These are phyloP conservation scores for Phytophthora rubi DNA, from an alignment of 352 stramenopile genomes.

Conservation along the genomic window DNA sequence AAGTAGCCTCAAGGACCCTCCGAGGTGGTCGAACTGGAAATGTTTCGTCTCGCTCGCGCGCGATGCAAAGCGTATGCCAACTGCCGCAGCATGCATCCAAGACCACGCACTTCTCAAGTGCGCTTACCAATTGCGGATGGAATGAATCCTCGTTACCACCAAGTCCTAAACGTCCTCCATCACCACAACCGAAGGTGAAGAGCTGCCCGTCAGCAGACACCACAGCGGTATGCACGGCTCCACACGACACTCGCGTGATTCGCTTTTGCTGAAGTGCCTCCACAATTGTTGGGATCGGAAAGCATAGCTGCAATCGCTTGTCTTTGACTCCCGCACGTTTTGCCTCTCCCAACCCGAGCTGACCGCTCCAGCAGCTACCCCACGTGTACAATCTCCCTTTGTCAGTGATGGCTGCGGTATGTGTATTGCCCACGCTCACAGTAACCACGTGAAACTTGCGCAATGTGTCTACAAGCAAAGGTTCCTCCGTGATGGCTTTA, in stretches of 20 bases:
- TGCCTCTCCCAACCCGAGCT: slow-evolving; percentile 65
- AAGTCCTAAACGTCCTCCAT: slow-evolving; percentile 91
- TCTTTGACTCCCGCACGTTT: slow-evolving; percentile 65
- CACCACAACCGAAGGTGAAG: slow-evolving; percentile 89
- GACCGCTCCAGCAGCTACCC: slow-evolving; percentile 74
- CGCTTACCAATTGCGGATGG: slow-evolving; percentile 54
- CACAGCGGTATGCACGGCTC: slow-evolving; percentile 82
- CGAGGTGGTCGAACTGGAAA: slow-evolving; percentile 7
- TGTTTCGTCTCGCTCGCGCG: slow-evolving; percentile 26
- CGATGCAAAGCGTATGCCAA: slow-evolving; percentile 81
- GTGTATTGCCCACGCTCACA: slow-evolving; percentile 71
- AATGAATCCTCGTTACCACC: slow-evolving; percentile 53
- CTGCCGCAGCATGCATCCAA: slow-evolving; percentile 64
- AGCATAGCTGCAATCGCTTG: slow-evolving; percentile 57
- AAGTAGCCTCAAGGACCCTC: neutral
- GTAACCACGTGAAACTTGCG: slow-evolving; percentile 23
- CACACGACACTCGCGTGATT: slow-evolving; percentile 87
- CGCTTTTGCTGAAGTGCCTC: slow-evolving; percentile 45
- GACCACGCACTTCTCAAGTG: slow-evolving; percentile 60
- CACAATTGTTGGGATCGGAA: slow-evolving; percentile 69
- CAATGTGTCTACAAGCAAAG: slow-evolving; percentile 11
- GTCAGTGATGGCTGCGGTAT: slow-evolving; percentile 58
- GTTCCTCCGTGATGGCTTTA: slow-evolving; percentile 15
- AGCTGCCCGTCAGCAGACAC: slow-evolving; percentile 65
- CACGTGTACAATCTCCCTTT: slow-evolving; percentile 63